A percentile compares a stretch with the other conserved stretches of the same genome.
Conservation (phyloP, 768 basidiomycete species). For the Pulveroboletus sp. region DNA sequence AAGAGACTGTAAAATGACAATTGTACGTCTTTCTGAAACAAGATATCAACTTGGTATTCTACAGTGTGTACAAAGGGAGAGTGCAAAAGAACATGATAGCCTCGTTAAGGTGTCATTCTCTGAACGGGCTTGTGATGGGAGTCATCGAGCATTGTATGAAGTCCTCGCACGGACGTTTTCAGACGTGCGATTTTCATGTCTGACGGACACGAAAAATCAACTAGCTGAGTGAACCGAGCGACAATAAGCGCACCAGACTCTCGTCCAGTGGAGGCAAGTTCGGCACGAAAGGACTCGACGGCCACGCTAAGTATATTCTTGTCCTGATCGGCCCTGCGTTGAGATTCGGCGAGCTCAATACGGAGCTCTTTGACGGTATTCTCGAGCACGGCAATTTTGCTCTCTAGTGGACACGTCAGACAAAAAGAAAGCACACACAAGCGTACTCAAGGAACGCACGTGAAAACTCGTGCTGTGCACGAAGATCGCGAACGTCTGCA, state of each 20-base stretch:
- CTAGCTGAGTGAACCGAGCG: not conserved
- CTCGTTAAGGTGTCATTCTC: not conserved
- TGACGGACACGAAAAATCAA: not conserved
- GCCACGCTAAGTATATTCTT: not conserved
- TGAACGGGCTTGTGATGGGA: not conserved
- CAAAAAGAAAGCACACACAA: not conserved
- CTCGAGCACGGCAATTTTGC: not conserved
- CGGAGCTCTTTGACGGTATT: constrained; percentile 2
- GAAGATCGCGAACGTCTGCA: constrained; percentile 1
- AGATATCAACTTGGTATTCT: not conserved
- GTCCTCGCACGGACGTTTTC: not conserved
- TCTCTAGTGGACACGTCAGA: not conserved
- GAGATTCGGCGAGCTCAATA: not conserved
- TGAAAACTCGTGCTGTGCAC: not conserved
- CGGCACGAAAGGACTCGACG: constrained; percentile 2
- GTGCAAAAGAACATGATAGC: not conserved
- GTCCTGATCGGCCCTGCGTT: not conserved
- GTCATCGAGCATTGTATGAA: not conserved
- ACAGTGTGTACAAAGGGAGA: not conserved
- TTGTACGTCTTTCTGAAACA: not conserved
- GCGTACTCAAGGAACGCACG: not conserved
- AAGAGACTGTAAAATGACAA: not conserved
- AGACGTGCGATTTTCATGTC: not conserved
- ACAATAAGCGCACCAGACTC: not conserved
- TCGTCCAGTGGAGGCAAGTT: not conserved